A percentile compares a stretch with the other conserved stretches of the same genome.
Evolutionary conservation across 2,329 filamentous ascomycete species (phyloP).

Genomic region (Rosellinia necatrix): DNA sequence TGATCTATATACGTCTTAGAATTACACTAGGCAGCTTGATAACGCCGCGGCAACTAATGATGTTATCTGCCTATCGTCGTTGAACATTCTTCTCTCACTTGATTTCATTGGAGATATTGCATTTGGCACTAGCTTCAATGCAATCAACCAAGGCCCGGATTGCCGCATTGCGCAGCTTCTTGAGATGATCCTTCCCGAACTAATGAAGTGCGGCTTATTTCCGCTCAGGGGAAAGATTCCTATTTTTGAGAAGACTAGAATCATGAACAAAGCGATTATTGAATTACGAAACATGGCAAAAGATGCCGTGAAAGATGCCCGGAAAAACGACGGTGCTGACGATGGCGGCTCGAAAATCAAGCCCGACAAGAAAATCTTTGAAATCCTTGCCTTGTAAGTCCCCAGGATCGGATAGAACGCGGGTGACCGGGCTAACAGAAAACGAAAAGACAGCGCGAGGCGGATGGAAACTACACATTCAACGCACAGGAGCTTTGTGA

Average conservation of each 20-base stretch:
- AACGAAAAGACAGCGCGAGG: conserved; percentile 18
- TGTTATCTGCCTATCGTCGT: conserved; percentile 12
- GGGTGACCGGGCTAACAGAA: neutral
- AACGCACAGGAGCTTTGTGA: conserved; percentile 23
- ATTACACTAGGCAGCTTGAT: conserved; percentile 20
- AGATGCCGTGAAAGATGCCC: conserved; percentile 22
- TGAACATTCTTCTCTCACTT: conserved; percentile 24
- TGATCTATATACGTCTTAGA: neutral
- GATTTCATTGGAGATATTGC: conserved; percentile 27
- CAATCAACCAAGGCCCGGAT: conserved; percentile 21
- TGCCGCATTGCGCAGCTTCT: conserved; percentile 25
- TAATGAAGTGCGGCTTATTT: conserved; percentile 25
- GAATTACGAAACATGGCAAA: conserved; percentile 22
- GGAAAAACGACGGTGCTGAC: neutral
- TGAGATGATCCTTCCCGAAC: conserved; percentile 24
- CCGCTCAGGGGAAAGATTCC: conserved; percentile 21
- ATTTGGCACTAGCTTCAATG: conserved; percentile 23
- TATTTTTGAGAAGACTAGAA: conserved; percentile 16
- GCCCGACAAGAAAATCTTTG: conserved; percentile 25
- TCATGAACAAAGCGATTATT: conserved; percentile 22
- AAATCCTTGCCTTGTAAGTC: conserved; percentile 23
- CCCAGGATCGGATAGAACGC: neutral
- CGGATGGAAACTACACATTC: conserved; percentile 25
- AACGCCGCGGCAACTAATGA: conserved; percentile 6
- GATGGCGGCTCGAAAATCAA: conserved; percentile 9